Base-by-base conservation (phyloP, 2,329 filamentous ascomycete genomes). In the Fonsecaea erecta region DNA sequence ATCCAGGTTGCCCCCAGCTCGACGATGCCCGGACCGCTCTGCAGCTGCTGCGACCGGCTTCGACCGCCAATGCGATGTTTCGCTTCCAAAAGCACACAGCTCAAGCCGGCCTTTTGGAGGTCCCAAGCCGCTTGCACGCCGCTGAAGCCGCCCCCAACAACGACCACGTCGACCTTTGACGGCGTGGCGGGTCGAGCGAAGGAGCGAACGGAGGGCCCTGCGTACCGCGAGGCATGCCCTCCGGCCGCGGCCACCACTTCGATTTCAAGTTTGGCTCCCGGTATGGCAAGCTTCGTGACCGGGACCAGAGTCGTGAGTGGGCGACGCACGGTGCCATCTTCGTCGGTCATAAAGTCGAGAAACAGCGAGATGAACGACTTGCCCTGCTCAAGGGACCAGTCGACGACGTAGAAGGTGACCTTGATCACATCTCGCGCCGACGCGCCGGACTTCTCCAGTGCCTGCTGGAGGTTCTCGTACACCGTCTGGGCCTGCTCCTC, bases 1-100 rank as follows among this genome's bases (percentile, higher is more conserved):
- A 87, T 82, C 86, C 85, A 88, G 0, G 83, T 84, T 0, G 84
- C 86, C 1, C 85, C 85, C 0, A 86, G 71, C 18, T 88, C 85
- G 7, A 81, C 77, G 0, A 75, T 65, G 0, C 73, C 18, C 70
- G 65, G 68, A 5, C 70, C 77, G 14, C 54, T 75, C 62, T 75
- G 66, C 2, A 77, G 67, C 0, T 75, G 72, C 2, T 74, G 60
- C 5, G 77, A 81, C 73, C 76, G 82, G 0, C 80, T 83, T 72
- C 85, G 85, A 8, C 84, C 83, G 0, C 84, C 83, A 0, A 85
- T 80, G 0, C 81, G 77, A 37, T 82, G 75, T 5, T 79, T 75
- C 1, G 82, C 82, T 67, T 85, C 84, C 1, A 85, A 72, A 0
- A 85, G 75, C 0, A 80, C 66, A 14, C 75, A 73, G 0, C 77